Percentiles rank a stretch among this genome's conserved stretches.
phyloP scores from a whole-genome alignment of 495 filamentous ascomycete species.

The Xanthoparmelia taractica region DNA sequence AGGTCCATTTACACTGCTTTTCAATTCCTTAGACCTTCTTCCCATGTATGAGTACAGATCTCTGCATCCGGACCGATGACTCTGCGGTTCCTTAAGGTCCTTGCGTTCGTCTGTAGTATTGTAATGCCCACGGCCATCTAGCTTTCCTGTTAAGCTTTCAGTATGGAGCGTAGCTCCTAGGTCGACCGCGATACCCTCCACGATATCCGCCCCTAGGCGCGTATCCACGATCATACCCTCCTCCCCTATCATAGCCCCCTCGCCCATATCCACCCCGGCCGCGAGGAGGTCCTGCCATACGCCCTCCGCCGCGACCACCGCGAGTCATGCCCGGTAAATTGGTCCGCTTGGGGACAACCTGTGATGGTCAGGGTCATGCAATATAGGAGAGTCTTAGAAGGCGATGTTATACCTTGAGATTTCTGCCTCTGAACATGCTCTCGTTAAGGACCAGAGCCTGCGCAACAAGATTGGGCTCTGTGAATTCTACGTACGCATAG shows the following conservation, averaged over 20 bases:
- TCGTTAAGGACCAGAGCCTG: constrained; percentile 94
- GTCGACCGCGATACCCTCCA: constrained; percentile 68
- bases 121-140: neutral
- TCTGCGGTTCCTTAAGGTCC: neutral
- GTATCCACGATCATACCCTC: constrained; percentile 50
- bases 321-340: constrained; percentile 93
- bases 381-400: neutral
- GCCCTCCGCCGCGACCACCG: constrained; percentile 58
- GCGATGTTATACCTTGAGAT: constrained; percentile 67
- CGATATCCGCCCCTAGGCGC: constrained; percentile 65
- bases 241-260: constrained; percentile 50
- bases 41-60: neutral
- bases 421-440: constrained; percentile 89
- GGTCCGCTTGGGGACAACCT: constrained; percentile 95
- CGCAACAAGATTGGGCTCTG: constrained; percentile 85
- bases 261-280: constrained; percentile 45
- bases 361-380: neutral
- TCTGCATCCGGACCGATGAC: neutral
- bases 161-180: constrained; percentile 75
- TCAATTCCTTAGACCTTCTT: neutral
- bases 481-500: constrained; percentile 98
- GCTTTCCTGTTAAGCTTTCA: constrained; percentile 33
- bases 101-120: neutral
- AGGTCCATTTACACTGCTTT: neutral
- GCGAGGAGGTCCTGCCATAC: constrained; percentile 34